These are phyloP conservation scores for Sarocladium kiliense DNA, from an alignment of 2,329 filamentous ascomycete genomes.

Conservation along the genomic window DNA sequence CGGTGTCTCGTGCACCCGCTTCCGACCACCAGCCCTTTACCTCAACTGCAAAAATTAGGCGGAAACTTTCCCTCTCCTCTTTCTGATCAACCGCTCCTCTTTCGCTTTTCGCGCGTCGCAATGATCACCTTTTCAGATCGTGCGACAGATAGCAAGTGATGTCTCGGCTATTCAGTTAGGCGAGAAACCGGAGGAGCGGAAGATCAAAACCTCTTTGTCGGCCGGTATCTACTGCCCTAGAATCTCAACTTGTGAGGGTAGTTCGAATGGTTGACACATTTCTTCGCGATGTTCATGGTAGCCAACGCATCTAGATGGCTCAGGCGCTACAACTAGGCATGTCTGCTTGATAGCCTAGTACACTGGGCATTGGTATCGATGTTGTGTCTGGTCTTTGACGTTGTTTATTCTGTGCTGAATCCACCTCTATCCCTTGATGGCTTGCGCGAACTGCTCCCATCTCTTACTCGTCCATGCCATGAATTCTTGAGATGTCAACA, in stretches of 20 bases:
- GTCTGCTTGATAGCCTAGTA: neutral
- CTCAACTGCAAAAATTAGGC: neutral
- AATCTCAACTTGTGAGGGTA: conserved; percentile 70
- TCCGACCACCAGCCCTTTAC: conserved; percentile 4
- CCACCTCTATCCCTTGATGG: conserved; percentile 19
- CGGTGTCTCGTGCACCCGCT: conserved; percentile 7
- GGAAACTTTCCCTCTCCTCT: conserved; percentile 14
- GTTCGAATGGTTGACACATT: conserved; percentile 79
- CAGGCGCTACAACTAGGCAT: neutral
- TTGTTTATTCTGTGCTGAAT: neutral
- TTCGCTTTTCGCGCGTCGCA: conserved; percentile 11
- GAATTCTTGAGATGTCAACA: conserved; percentile 60
- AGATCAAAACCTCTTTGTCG: conserved; percentile 49
- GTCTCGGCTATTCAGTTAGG: conserved; percentile 20
- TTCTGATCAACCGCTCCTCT: conserved; percentile 22
- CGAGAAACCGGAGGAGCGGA: conserved; percentile 40
- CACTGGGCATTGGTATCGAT: no score
- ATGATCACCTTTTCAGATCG: conserved; percentile 20
- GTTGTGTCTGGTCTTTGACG: neutral
- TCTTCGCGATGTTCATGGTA: conserved; percentile 10
- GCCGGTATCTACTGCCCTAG: conserved; percentile 87
- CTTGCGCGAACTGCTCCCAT: conserved; percentile 30
- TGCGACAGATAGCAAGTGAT: conserved; percentile 47
- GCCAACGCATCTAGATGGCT: no score
- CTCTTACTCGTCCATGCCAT: conserved; percentile 27